Evolutionary conservation across 2,329 filamentous ascomycete species (phyloP).

Genomic region (Fusarium phyllophilum): DNA sequence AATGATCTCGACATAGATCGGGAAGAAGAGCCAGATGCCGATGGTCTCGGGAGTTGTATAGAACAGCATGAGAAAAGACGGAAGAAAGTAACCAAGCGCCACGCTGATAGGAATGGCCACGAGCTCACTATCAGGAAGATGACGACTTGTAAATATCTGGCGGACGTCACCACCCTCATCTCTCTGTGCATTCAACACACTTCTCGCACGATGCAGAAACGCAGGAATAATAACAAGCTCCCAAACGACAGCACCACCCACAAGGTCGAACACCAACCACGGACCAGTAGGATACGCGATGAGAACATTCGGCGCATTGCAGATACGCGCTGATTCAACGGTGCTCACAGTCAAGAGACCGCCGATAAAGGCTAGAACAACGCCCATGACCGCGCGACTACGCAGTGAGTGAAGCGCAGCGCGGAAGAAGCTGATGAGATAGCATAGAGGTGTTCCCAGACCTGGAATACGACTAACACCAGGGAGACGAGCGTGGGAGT

Average conservation of each 20-base stretch:
- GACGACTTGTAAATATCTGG: conserved; percentile 44
- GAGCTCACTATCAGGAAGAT: conserved; percentile 62
- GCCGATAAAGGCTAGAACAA: conserved; percentile 57
- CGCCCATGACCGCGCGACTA: conserved; percentile 53
- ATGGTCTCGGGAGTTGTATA: conserved; percentile 51
- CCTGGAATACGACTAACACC: conserved; percentile 56
- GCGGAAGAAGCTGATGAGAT: conserved; percentile 61
- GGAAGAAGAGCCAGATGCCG: conserved; percentile 63
- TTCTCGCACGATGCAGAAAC: conserved; percentile 56
- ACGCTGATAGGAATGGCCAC: conserved; percentile 65
- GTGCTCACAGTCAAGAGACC: conserved; percentile 60
- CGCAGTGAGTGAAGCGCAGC: conserved; percentile 55
- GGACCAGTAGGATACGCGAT: conserved; percentile 52
- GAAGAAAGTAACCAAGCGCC: conserved; percentile 58
- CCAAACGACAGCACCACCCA: conserved; percentile 63
- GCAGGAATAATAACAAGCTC: conserved; percentile 62
- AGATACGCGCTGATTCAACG: conserved; percentile 60
- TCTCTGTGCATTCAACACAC: conserved; percentile 44
- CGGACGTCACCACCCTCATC: conserved; percentile 24
- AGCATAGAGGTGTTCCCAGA: conserved; percentile 60
- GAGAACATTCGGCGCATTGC: conserved; percentile 50
- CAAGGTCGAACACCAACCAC: conserved; percentile 61
- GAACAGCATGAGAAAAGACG: conserved; percentile 59
- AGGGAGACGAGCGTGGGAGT: conserved; percentile 58
- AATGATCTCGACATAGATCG: conserved; percentile 58